A percentile compares a stretch with the other conserved stretches of the same genome.
phyloP scores from a whole-genome alignment of 2,329 filamentous ascomycete genomes.

The Rutstroemia sp. region DNA sequence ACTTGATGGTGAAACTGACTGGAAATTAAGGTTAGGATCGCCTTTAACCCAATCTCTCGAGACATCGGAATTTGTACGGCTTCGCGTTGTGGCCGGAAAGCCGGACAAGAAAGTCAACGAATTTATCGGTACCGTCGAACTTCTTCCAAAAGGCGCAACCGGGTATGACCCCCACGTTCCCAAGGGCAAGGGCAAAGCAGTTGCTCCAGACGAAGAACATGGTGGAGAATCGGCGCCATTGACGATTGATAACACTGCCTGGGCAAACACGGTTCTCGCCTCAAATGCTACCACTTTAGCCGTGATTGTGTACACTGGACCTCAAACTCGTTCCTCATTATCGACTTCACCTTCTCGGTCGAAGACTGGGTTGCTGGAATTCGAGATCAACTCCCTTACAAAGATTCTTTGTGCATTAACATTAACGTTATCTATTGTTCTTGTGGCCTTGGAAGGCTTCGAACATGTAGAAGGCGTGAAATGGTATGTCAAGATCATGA shows the following conservation, averaged over 20 bases:
- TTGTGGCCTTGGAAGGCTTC: slow-evolving; percentile 84
- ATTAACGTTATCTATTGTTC: slow-evolving; percentile 72
- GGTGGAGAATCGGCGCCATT: slow-evolving; percentile 58
- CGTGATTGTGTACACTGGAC: slow-evolving; percentile 88
- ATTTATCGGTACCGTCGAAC: slow-evolving; percentile 81
- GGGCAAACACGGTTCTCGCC: slow-evolving; percentile 95
- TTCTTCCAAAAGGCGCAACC: slow-evolving; percentile 49
- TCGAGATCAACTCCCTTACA: slow-evolving; percentile 93
- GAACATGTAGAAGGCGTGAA: slow-evolving; percentile 54
- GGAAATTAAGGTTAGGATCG: slow-evolving; percentile 89
- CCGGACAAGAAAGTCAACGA: slow-evolving; percentile 93
- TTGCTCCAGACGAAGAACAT: slow-evolving; percentile 26
- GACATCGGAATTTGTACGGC: slow-evolving; percentile 61
- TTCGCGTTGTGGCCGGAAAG: slow-evolving; percentile 74
- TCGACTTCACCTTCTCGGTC: slow-evolving; percentile 88
- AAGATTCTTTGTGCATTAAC: slow-evolving; percentile 93
- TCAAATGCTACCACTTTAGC: slow-evolving; percentile 85
- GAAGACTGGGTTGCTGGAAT: slow-evolving; percentile 87
- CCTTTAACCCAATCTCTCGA: slow-evolving; percentile 75
- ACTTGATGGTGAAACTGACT: slow-evolving; percentile 95
- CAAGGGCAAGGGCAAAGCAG: slow-evolving; percentile 13
- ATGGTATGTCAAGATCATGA: slow-evolving; percentile 97
- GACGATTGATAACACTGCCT: slow-evolving; percentile 94
- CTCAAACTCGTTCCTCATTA: slow-evolving; percentile 86
- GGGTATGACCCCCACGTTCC: slow-evolving; percentile 39